These are phyloP conservation scores for Labyrinthula sp. DNA, from an alignment of 352 stramenopile species.

Conservation along the genomic window DNA sequence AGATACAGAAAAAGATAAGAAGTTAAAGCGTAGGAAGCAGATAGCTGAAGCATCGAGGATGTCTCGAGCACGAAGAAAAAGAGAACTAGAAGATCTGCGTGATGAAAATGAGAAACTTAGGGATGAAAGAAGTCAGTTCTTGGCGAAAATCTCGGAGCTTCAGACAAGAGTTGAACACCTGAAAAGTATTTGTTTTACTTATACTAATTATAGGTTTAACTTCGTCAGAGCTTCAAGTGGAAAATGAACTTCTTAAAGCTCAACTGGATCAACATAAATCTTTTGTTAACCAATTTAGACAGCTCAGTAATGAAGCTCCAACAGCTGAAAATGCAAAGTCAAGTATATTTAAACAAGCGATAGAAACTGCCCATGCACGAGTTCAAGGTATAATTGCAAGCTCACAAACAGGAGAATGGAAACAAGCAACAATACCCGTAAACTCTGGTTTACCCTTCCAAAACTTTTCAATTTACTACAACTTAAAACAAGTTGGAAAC, in stretches of 20 bases:
- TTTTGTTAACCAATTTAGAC: conserved; percentile 24
- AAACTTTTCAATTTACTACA: conserved; percentile 27
- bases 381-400: conserved; percentile 18
- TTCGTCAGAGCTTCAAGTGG: conserved; percentile 21
- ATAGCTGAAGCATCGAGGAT: conserved; percentile 13
- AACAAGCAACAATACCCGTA: conserved; percentile 24
- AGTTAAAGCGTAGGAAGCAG: conserved; percentile 24
- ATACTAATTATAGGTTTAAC: no score
- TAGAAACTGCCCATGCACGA: conserved; percentile 21
- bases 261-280: conserved; percentile 24
- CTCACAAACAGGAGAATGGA: conserved; percentile 17
- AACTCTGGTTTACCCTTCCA: conserved; percentile 23
- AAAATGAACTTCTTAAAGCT: conserved; percentile 23
- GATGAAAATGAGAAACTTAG: conserved; percentile 25
- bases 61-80: conserved; percentile 21
- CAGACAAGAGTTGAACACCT: conserved; percentile 22
- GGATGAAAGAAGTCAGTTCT: conserved; percentile 24
- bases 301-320: conserved; percentile 14
- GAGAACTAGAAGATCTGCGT: conserved; percentile 26
- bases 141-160: conserved; percentile 24
- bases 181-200: conserved; percentile 11
- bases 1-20: conserved; percentile 19
- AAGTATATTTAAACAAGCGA: conserved; percentile 22
- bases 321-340: conserved; percentile 17
- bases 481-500: conserved; percentile 20